These are phyloP conservation scores for Trichoderma citrinoviride DNA, from an alignment of 2,329 filamentous ascomycete species.

Conservation along the genomic window DNA sequence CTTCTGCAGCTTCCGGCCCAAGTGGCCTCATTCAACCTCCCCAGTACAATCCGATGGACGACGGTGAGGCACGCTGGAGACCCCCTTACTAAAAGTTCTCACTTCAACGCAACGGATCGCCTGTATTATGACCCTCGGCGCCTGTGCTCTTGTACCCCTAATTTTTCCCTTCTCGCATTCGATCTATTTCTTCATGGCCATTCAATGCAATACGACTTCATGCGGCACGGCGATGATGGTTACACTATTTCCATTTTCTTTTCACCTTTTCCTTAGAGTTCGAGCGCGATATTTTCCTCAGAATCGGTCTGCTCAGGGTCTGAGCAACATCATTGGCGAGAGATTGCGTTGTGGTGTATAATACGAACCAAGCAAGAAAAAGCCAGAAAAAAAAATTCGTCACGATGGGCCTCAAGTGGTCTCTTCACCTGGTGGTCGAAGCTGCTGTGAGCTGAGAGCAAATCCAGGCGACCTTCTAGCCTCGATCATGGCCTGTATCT, in stretches of 20 bases:
- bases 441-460: background rate
- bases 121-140: slow-evolving; percentile 36
- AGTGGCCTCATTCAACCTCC: slow-evolving; percentile 31
- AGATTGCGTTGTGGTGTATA: slow-evolving; percentile 38
- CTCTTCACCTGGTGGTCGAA: background rate
- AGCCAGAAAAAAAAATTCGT: slow-evolving; percentile 20
- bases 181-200: slow-evolving; percentile 23
- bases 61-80: slow-evolving; percentile 41
- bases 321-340: slow-evolving; percentile 30
- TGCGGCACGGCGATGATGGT: slow-evolving; percentile 38
- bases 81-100: slow-evolving; percentile 33
- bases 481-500: slow-evolving; percentile 33
- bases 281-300: slow-evolving; percentile 9
- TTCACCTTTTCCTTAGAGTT: slow-evolving; percentile 25
- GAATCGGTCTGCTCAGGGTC: slow-evolving; percentile 21
- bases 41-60: slow-evolving; percentile 33
- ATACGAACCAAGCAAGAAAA: slow-evolving; percentile 28
- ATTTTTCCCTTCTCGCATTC: background rate
- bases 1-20: slow-evolving; percentile 29
- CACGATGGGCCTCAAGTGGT: background rate
- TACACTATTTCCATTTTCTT: slow-evolving; percentile 42
- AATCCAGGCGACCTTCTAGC: slow-evolving; percentile 5
- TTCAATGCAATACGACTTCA: slow-evolving; percentile 30
- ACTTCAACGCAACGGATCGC: slow-evolving; percentile 28
- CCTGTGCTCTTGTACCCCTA: slow-evolving; percentile 21